Conservation (phyloP, 148 eudicot species). For the Silene latifolia region DNA sequence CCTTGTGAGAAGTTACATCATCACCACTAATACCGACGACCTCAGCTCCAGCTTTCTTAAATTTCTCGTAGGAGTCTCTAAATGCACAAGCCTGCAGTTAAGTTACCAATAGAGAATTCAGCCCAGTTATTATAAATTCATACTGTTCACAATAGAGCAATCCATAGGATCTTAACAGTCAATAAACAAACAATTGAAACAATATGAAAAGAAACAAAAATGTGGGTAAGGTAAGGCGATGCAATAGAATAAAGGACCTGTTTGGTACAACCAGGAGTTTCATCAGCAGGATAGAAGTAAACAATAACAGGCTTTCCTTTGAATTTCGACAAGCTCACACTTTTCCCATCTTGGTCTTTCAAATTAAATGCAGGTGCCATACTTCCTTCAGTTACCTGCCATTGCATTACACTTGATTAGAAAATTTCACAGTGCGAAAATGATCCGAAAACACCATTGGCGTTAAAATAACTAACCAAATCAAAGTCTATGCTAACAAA, state of each 20-base stretch:
- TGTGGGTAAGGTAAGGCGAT: not conserved
- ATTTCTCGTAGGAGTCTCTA: slow-evolving; percentile 96
- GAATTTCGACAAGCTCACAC: slow-evolving; percentile 75
- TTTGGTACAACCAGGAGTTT: slow-evolving; percentile 99
- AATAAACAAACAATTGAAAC: not conserved
- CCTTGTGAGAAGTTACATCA: slow-evolving; percentile 87
- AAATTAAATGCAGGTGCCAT: slow-evolving; percentile 64
- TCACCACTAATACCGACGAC: slow-evolving; percentile 97
- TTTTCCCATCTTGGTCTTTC: slow-evolving; percentile 89
- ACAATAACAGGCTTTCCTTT: slow-evolving; percentile 92
- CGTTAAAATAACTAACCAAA: no score
- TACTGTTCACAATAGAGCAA: not conserved
- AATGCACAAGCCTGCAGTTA: slow-evolving; percentile 86
- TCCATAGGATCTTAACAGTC: not conserved
- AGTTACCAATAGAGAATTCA: not conserved
- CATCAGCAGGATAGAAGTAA: slow-evolving; percentile 99
- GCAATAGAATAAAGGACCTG: slow-evolving; percentile 44
- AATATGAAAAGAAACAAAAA: not conserved
- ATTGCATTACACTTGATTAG: not conserved
- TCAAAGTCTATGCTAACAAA: no score
- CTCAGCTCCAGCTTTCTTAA: slow-evolving; percentile 97
- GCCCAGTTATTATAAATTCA: not conserved
- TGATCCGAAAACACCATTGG: no score
- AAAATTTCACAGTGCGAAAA: not conserved
- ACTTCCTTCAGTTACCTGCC: slow-evolving; percentile 72